Conservation (phyloP, 2,329 filamentous ascomycete genomes). For the Colletotrichum musae region DNA sequence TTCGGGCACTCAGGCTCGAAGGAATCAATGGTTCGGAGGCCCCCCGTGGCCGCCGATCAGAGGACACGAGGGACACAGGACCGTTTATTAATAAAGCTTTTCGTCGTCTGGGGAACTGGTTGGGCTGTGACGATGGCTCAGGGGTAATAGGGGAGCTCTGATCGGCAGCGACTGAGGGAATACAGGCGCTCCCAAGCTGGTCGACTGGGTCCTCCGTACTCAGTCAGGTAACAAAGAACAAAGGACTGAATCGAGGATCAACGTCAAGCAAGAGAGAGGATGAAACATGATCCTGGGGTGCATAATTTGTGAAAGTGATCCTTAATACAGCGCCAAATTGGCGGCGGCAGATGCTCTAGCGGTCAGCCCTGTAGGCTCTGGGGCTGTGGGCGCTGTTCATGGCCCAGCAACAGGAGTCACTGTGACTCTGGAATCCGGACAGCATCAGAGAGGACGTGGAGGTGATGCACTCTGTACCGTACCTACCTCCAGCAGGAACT, state of each 20-base stretch:
- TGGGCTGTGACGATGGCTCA: slow-evolving; percentile 21
- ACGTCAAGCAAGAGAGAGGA: neutral
- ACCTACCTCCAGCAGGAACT: too few species aligned
- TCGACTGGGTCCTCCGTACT: neutral
- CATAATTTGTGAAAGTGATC: slow-evolving; percentile 31
- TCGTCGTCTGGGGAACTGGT: slow-evolving; percentile 36
- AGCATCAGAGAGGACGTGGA: neutral
- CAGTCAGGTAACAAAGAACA: slow-evolving; percentile 14
- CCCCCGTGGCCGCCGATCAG: neutral
- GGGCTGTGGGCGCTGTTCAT: too few species aligned
- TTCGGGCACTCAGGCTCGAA: too few species aligned
- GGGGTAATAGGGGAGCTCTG: slow-evolving; percentile 18
- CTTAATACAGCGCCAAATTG: slow-evolving; percentile 38
- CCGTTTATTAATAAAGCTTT: slow-evolving; percentile 23
- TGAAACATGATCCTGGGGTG: slow-evolving; percentile 15
- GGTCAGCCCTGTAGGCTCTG: slow-evolving; percentile 31
- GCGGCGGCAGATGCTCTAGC: slow-evolving; percentile 21
- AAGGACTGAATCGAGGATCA: slow-evolving; percentile 21
- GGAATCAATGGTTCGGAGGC: too few species aligned
- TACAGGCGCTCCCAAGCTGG: neutral
- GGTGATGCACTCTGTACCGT: neutral
- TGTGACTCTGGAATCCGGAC: too few species aligned
- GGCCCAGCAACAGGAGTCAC: too few species aligned
- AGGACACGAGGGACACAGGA: neutral
- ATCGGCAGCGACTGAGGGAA: slow-evolving; percentile 2